A percentile compares a stretch with the other conserved stretches of the same genome.
Conservation (phyloP, 441 rosid species). For the Mallotus japonicus region DNA sequence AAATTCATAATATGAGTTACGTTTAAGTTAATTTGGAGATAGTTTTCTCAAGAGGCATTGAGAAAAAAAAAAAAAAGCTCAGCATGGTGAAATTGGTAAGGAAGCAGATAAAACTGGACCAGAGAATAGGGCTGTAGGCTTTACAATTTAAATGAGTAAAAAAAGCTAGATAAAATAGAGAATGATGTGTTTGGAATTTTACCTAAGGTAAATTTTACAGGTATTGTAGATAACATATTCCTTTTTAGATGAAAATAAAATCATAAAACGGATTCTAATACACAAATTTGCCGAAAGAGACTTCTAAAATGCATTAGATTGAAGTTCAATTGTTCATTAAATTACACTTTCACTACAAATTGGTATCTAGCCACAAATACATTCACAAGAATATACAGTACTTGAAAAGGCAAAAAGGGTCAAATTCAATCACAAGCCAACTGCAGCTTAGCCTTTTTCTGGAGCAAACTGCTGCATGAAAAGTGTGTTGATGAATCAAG, state of each 20-base stretch:
- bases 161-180: too few relatives aligned
- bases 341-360: neutral
- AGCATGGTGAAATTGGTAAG: neutral
- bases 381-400: neutral
- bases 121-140: too few relatives aligned
- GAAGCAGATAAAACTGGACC: too few relatives aligned
- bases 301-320: neutral
- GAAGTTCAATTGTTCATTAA: neutral
- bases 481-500: neutral
- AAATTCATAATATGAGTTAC: neutral
- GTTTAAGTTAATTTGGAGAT: too few relatives aligned
- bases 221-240: neutral
- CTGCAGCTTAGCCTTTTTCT: neutral
- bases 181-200: too few relatives aligned
- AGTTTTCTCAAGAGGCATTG: too few relatives aligned
- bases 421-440: conserved; percentile 1
- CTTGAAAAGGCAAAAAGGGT: neutral
- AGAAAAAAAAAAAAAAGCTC: neutral
- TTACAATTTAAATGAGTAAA: too few relatives aligned
- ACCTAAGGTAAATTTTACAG: too few relatives aligned
- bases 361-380: neutral
- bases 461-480: neutral
- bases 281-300: neutral
- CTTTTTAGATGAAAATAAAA: neutral
- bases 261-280: neutral